phyloP scores from a whole-genome alignment of 441 rosid species.

The Omphalea diandra region DNA sequence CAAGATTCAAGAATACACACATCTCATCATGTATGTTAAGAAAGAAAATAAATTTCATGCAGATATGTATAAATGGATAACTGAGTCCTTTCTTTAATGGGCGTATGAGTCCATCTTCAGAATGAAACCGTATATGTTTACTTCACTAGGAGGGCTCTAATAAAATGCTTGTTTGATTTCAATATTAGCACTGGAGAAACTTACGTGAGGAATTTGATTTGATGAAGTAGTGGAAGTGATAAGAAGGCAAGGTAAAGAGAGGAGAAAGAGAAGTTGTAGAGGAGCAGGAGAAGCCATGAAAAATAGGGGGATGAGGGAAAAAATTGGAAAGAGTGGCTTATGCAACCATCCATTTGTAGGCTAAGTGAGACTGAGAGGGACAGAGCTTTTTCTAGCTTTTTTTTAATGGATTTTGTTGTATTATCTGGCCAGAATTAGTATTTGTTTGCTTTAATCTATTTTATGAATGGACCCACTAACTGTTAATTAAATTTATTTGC shows the following conservation, averaged over 20 bases:
- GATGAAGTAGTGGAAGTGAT: conserved; percentile 28
- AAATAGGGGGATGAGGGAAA: conserved; percentile 7
- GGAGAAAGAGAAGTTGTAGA: conserved; percentile 31
- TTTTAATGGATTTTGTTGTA: neutral
- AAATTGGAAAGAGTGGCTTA: conserved; percentile 5
- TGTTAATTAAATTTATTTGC: neutral
- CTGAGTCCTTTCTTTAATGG: neutral
- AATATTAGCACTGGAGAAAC: no score
- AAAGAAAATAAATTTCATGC: neutral
- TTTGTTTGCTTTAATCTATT: no score
- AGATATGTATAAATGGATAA: neutral
- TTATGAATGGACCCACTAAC: neutral
- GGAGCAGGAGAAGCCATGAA: conserved; percentile 43
- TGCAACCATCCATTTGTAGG: conserved; percentile 26
- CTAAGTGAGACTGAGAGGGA: conserved; percentile 17
- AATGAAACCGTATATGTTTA: neutral
- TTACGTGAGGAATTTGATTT: conserved; percentile 41
- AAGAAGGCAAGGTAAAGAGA: conserved; percentile 25
- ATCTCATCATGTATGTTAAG: neutral
- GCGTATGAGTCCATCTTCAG: neutral
- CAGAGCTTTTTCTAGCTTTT: conserved; percentile 9
- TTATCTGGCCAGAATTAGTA: neutral
- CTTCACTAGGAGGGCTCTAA: neutral
- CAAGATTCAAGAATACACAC: neutral
- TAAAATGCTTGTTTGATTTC: no score